Evolutionary conservation across 371 early-diverging fungal species (phyloP), one percentile per base, ranked within the genome.

Genomic region (Mucor saturninus): DNA sequence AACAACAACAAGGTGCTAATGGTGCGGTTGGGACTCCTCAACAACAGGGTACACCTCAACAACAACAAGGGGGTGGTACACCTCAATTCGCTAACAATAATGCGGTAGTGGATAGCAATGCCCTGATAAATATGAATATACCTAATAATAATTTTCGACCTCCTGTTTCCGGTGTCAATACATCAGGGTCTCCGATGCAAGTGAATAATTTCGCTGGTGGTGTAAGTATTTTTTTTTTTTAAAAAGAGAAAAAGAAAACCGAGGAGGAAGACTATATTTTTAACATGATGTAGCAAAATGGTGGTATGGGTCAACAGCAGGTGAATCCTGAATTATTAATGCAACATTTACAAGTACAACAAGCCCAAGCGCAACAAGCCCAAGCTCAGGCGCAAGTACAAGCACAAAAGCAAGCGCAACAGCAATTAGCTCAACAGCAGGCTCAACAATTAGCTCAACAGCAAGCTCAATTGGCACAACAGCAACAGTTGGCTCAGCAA

Each of bases 261-360:
- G n/a, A 4, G 43, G 13, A 13, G 13, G 40, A 40, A 40, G 3
- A 45, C 49, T 11, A 28, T 4, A 5, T 48, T 48, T 48, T 4
- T 50, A 5, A 30, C 28, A 5, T 21, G 5, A 21, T 46, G 10
- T 35, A 40, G 40, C 32, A 48, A 42, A 15, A 39, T 46, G 40
- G 45, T 30, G 26, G 29, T 5, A n/a, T 56, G 48, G 43, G 9
- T 15, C 62, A 65, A 37, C 70, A 69, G 51, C 68, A 62, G 26
- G 21, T 68, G 35, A 68, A 52, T 11, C 64, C 64, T 13, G 69
- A 68, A 45, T 42, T 68, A 40, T 32, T 64, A 11, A 64, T 68
- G 69, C 68, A 68, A 38, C 65, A 72, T 30, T 64, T 69, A 39
- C 62, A 72, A 38, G 60, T 64, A 28, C 68, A 64, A 48, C 63